phyloP scores from a whole-genome alignment of 2,329 filamentous ascomycete species.

The Chrysoporthe austroafricana region DNA sequence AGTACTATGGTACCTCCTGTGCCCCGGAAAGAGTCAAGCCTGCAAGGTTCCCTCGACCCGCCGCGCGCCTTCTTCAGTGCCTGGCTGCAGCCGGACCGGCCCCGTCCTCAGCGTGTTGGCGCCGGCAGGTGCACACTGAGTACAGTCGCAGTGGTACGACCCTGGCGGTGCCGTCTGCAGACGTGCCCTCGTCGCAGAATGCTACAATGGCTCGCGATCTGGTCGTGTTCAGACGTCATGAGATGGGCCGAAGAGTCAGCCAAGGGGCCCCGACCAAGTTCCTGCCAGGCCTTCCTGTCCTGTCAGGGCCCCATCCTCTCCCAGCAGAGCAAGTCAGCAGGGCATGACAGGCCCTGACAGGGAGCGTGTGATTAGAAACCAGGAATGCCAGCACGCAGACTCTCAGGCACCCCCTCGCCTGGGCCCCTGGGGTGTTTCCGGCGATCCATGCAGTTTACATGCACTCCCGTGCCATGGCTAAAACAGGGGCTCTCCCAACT shows the following conservation, averaged over 20 bases:
- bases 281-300: background rate
- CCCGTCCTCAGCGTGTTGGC: no score
- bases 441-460: constrained; percentile 14
- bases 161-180: background rate
- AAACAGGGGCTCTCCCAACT: constrained; percentile 14
- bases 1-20: background rate
- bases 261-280: background rate
- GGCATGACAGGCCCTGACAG: constrained; percentile 8
- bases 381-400: constrained; percentile 10
- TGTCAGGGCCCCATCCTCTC: background rate
- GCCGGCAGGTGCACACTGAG: no score
- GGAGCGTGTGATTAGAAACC: constrained; percentile 10
- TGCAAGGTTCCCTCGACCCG: background rate
- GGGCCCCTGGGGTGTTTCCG: constrained; percentile 8
- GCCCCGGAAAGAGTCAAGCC: constrained; percentile 10
- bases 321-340: constrained; percentile 8
- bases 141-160: no score
- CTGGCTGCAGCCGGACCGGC: background rate
- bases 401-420: constrained; percentile 2
- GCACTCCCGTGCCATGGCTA: constrained; percentile 15
- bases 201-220: background rate
- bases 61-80: no score
- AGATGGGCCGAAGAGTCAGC: background rate
- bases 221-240: background rate
- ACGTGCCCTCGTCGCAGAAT: background rate